Evolutionary conservation across 192 early-diverging fungal species (phyloP).

Genomic region (Oehlia diaphana): DNA sequence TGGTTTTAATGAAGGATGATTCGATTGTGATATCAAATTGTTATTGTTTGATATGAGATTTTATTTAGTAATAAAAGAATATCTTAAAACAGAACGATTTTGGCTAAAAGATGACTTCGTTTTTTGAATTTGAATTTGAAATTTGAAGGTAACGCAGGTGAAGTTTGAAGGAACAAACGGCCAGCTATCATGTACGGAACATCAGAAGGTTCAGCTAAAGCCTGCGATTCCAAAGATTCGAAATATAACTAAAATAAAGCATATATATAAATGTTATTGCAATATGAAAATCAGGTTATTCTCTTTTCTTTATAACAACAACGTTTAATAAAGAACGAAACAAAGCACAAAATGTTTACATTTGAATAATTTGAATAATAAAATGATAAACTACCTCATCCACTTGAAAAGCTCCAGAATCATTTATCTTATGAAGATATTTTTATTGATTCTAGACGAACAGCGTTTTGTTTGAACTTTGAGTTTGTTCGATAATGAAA

Average conservation of each 20-base stretch:
- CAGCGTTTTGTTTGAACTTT: background rate
- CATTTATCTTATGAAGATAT: background rate
- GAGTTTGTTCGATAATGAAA: background rate
- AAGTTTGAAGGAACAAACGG: background rate
- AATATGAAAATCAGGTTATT: background rate
- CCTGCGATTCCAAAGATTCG: background rate
- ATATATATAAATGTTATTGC: background rate
- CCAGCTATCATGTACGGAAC: too few relatives aligned
- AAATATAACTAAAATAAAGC: slow-evolving; percentile 1
- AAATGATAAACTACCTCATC: background rate
- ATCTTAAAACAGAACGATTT: too few relatives aligned
- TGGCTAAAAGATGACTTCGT: too few relatives aligned
- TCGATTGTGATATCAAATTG: too few relatives aligned
- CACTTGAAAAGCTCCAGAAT: background rate
- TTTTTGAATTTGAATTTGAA: background rate
- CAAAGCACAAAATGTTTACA: background rate
- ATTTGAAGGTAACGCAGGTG: background rate
- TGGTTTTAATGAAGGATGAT: too few relatives aligned
- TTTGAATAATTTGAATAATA: too few relatives aligned
- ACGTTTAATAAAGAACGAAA: background rate
- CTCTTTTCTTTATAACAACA: background rate
- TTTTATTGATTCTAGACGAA: background rate
- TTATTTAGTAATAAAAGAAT: background rate
- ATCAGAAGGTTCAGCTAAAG: background rate
- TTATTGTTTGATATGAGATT: background rate